phyloP scores from a whole-genome alignment of 2,329 filamentous ascomycete species.

The Phialophora macrospora region DNA sequence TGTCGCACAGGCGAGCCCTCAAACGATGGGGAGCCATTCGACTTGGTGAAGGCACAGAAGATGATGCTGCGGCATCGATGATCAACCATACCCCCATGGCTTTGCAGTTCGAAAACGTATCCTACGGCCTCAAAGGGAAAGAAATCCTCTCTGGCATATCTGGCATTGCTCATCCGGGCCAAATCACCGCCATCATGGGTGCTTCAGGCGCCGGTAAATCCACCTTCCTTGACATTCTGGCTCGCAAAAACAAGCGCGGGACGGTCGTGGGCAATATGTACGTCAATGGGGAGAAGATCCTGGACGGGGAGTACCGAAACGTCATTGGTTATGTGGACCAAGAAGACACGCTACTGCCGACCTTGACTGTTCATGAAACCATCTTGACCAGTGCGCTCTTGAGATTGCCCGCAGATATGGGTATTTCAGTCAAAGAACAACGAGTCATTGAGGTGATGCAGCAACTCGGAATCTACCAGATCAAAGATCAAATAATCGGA shows the following conservation, averaged over 20 bases:
- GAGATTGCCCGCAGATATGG: conserved; percentile 91
- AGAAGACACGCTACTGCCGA: conserved; percentile 95
- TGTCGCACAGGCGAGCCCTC: conserved; percentile 72
- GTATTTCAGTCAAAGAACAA: conserved; percentile 82
- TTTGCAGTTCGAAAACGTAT: conserved; percentile 84
- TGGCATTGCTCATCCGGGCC: conserved; percentile 90
- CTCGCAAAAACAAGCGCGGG: conserved; percentile 95
- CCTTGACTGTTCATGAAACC: conserved; percentile 95
- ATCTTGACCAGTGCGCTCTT: conserved; percentile 93
- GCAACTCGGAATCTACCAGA: conserved; percentile 91
- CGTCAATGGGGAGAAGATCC: conserved; percentile 89
- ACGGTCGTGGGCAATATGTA: conserved; percentile 78
- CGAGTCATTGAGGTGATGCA: conserved; percentile 90
- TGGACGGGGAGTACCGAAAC: conserved; percentile 81
- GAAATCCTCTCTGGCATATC: conserved; percentile 79
- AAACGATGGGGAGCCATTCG: conserved; percentile 72
- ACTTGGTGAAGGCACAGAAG: conserved; percentile 82
- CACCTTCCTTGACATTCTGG: conserved; percentile 92
- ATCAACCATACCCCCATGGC: conserved; percentile 89
- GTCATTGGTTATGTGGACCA: conserved; percentile 98
- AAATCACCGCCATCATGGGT: conserved; percentile 96
- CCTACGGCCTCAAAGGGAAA: conserved; percentile 85
- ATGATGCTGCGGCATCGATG: conserved; percentile 84
- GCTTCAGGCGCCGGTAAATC: conserved; percentile 97
- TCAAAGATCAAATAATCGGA: conserved; percentile 92